A percentile compares a stretch with the other conserved stretches of the same genome.
Conservation (phyloP, 2,329 filamentous ascomycete genomes). For the Phialophora chinensis region DNA sequence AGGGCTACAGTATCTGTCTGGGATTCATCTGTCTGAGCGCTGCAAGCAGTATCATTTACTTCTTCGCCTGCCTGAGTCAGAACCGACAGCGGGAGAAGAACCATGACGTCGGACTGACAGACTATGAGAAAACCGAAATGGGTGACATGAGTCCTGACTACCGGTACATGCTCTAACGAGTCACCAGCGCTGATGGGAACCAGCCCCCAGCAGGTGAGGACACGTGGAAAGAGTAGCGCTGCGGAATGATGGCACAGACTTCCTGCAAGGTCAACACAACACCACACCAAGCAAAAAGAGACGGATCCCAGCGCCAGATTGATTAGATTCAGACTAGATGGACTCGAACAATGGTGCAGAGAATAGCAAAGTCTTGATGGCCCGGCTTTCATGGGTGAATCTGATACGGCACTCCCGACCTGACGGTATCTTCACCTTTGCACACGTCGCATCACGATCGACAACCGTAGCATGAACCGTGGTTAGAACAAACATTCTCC, state of each 20-base stretch:
- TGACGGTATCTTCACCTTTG: not conserved
- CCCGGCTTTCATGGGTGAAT: not conserved
- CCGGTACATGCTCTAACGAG: constrained; percentile 37
- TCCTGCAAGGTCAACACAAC: not conserved
- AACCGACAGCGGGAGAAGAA: constrained; percentile 50
- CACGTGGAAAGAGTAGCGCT: not conserved
- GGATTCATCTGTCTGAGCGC: constrained; percentile 40
- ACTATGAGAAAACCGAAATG: constrained; percentile 41
- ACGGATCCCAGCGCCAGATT: not conserved
- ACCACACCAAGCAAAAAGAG: not conserved
- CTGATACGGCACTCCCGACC: not conserved
- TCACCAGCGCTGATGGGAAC: not conserved
- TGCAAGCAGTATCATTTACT: constrained; percentile 46
- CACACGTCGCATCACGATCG: not conserved
- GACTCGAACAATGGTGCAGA: not conserved
- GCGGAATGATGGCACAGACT: not conserved
- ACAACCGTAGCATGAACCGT: not conserved
- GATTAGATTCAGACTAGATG: not conserved
- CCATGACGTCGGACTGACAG: constrained; percentile 37
- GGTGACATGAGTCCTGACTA: constrained; percentile 40
- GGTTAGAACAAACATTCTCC: not conserved
- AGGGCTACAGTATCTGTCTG: constrained; percentile 41
- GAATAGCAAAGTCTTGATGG: not conserved
- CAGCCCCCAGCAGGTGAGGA: not conserved
- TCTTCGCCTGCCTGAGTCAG: constrained; percentile 46